Base-by-base conservation (phyloP, 208 protist species). In the Leishmania gerbilli region DNA sequence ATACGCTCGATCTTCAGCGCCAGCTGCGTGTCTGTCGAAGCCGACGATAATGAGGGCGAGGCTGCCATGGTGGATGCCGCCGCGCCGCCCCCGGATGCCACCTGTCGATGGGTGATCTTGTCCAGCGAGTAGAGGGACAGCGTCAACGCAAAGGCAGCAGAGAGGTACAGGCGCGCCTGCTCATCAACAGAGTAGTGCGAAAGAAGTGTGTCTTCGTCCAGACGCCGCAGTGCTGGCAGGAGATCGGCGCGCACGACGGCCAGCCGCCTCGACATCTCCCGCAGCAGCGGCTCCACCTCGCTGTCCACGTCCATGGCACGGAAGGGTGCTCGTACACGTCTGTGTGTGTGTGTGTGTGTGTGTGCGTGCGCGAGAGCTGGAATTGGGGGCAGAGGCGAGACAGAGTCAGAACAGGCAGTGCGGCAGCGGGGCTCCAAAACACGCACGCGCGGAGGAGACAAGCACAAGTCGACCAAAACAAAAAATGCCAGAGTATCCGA, bases 1-100 rank as follows among this genome's bases (percentile, higher is more conserved):
- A 97, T 90, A 7, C 94, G 94, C 58, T 97, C 89, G 45, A 97
- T 94, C 84, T 97, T 96, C 0, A 95, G 84, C n/a, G 90, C 76
- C 45, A 97, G 82, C 86, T 94, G 94, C 53, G 87, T 79, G 71
- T 97, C 92, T 1, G 83, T 83, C 15, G 68, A 58, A 0, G 58
- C 31, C n/a, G 31, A 42, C 42, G 76, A 79, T 19, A 56, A 45
- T 3, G 58, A 13, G 21, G 75, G 37, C 24, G 65, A 58, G 17
- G 77, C 51, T 7, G 58, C 21, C 60, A 42, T 19, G 8, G 40
- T 24, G 21, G 49, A 55, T 53, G 42, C 65, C 55, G 55, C 64
- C 37, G n/a, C 21, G 1, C 69, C 60, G 47, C 37, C 37, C 19
- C 42, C 58, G 47, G 45, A 11, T 8, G 40, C 3, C 37, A 60